These are phyloP conservation scores for Cladosporium sp. DNA, from an alignment of 2,329 filamentous ascomycete species.

Conservation along the genomic window DNA sequence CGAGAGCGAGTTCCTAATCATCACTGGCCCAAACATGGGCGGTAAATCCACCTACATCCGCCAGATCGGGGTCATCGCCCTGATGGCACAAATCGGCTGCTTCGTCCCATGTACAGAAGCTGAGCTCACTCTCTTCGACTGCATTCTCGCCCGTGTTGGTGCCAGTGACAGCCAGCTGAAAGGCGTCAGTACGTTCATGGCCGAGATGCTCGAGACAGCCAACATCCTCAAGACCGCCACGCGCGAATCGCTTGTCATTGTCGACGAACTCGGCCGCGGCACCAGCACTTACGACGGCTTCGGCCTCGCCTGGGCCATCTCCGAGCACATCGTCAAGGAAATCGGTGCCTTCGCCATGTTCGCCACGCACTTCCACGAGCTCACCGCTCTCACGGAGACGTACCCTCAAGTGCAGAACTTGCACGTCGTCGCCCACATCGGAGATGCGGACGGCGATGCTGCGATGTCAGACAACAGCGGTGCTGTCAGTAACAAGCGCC, in stretches of 20 bases:
- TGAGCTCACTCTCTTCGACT: constrained; percentile 93
- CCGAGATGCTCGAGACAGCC: constrained; percentile 97
- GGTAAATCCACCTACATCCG: constrained; percentile 98
- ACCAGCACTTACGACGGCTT: constrained; percentile 99
- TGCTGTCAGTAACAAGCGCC: constrained; percentile 50
- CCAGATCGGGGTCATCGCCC: constrained; percentile 90
- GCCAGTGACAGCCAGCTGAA: constrained; percentile 96
- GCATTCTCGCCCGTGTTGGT: constrained; percentile 90
- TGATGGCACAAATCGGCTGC: constrained; percentile 95
- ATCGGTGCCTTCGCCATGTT: constrained; percentile 94
- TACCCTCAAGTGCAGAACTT: constrained; percentile 87
- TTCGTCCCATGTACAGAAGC: constrained; percentile 91
- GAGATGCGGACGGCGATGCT: constrained; percentile 43
- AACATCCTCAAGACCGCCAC: constrained; percentile 98
- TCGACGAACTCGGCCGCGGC: constrained; percentile 92
- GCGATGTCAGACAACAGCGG: constrained; percentile 29
- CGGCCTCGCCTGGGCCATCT: constrained; percentile 98
- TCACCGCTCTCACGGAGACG: constrained; percentile 83
- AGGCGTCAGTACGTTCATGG: constrained; percentile 98
- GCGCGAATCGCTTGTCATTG: constrained; percentile 92
- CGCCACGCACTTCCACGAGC: constrained; percentile 96
- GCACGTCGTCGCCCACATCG: constrained; percentile 92
- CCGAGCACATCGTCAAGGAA: constrained; percentile 92
- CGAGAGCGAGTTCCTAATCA: constrained; percentile 86
- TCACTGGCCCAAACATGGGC: constrained; percentile 98